Evolutionary conservation across 345 rosid genomes (phyloP).

Genomic region (Eucalyptus regnans): DNA sequence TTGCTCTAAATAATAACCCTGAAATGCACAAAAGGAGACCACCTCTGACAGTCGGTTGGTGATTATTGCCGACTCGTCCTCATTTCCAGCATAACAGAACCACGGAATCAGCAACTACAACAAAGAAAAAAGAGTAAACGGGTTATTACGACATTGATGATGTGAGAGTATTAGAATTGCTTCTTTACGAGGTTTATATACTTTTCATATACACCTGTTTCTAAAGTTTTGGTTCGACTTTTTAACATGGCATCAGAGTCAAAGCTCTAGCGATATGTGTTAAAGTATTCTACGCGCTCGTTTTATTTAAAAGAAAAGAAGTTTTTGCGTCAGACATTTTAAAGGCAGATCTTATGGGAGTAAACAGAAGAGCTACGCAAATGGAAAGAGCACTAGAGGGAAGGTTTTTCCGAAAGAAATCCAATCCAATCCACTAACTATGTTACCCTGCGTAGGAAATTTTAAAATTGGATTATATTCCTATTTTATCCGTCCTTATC

Average conservation of each 20-base stretch:
- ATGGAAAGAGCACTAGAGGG: neutral
- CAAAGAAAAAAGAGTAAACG: neutral
- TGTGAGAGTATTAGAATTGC: neutral
- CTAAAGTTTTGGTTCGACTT: neutral
- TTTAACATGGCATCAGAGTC: neutral
- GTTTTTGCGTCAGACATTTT: neutral
- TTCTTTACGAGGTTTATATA: neutral
- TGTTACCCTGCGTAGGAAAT: neutral
- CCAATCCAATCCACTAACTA: neutral
- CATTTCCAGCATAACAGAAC: neutral
- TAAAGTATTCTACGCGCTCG: neutral
- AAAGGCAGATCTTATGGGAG: neutral
- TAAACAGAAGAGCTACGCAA: neutral
- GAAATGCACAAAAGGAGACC: neutral
- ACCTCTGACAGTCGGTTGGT: neutral
- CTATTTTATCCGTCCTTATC: neutral
- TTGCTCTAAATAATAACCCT: neutral
- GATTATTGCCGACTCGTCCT: neutral
- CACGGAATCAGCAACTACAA: neutral
- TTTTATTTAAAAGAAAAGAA: neutral
- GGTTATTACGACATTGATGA: neutral
- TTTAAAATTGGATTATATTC: neutral
- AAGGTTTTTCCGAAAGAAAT: neutral
- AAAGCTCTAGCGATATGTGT: neutral
- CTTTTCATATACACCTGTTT: neutral